Base-by-base conservation (phyloP, 331 rosid genomes). In the Pyrus hybrid region DNA sequence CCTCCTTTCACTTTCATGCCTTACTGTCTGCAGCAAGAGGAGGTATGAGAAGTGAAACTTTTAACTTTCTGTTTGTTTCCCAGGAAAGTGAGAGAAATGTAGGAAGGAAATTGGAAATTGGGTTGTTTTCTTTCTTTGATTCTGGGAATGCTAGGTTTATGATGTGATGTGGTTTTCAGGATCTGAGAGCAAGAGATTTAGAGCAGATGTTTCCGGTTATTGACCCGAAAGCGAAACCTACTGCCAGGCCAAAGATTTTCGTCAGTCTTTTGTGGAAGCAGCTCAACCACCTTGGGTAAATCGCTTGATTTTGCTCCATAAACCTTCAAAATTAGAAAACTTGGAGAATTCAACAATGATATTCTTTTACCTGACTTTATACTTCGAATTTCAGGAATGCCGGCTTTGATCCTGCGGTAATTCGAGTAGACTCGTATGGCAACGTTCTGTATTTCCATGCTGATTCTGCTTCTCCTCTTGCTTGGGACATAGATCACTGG, bases 401-500 rank as follows among this genome's bases (percentile, higher is more conserved):
- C 76, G 99, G 99, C 12, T 95, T 95, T 74, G 97, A 95, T 76
- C 99, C 99, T 21, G 86, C 93, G 1, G 92, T 89, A 22, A 90
- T 95, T 77, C 93, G 99, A 76, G 93, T 95, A 0, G 99, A 95
- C 76, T 86, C 79, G 5, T 88, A 88, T 63, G 99, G 99, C 41
- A 95, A 95, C 83, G 99, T 95, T 11, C 85, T 95, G 11, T 86
- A 95, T 77, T 95, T 79, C 82, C 96, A 92, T 74, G 99, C 99
- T 10, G 97, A 95, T 72, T 89, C 97, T 20, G 96, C 93, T 7
- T 95, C 99, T 77, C 97, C 99, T 61, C 89, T 95, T 30, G 93
- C 99, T 83, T 95, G 99, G 99, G 97, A 92, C 21, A 81, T 95
- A n/a, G 97, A 95, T 86, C 99, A 95, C 47, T 95, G 97, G 97